Evolutionary conservation across 345 rosid species (phyloP), one percentile per base, ranked within the genome.

Genomic region (Gossypioides kirkii): DNA sequence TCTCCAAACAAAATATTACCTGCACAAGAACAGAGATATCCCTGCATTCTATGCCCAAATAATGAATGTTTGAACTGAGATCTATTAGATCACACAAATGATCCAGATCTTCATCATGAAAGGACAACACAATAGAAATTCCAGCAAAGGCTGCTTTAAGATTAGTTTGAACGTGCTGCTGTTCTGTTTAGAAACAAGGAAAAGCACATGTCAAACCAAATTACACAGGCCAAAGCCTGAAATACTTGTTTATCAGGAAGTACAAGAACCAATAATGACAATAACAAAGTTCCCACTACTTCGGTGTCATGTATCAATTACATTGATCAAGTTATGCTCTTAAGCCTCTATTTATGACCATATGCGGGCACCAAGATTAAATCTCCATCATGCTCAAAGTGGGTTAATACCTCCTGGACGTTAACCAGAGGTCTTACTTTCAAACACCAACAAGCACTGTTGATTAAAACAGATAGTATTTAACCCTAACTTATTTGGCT

Each of bases 111-210:
- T 87, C 96, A 82, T 92, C 97, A 65, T 87, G 86, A 77, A 89
- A 87, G 73, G 84, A 88, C 55, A 92, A 75, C 42, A 86, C 69
- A 54, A 91, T 69, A 53, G 91, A 88, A 77, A 91, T 80, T 77
- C 96, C 96, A 73, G 96, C 82, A 73, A 89, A 77, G 70, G 80
- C 73, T 26, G 80, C 91, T 76, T 78, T 82, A 49, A 92, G 76
- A 80, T 86, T 91, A 70, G 98, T 89, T 82, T 91, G 88, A 68
- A 87, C 84, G 73, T 90, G 94, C 84, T 87, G 86, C 73, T 92
- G 92, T 74, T 89, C 99, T 95, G 98, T 58, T 80, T 32, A 74
- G 38, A 38, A 68, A 71, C 47, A 56, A 26, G 45, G 36, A 10
- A 61, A 70, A 47, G 55, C 67, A 70, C 73, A 38, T 25, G 42